These are phyloP conservation scores for Alternaria hordeiaustralica DNA, from an alignment of 2,329 filamentous ascomycete species.

Conservation along the genomic window DNA sequence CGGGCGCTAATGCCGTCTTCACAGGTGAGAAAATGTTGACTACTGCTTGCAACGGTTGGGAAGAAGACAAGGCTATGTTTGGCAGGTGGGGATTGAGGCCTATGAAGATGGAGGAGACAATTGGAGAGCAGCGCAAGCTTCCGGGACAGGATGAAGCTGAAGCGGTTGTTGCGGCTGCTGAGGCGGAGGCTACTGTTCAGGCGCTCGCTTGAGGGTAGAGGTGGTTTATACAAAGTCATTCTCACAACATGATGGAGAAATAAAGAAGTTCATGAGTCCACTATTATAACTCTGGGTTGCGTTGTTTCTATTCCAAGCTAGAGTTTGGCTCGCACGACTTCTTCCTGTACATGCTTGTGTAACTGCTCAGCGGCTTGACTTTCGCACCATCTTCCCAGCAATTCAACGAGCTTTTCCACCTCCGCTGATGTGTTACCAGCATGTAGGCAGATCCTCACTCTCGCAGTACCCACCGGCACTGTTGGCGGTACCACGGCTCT, in stretches of 20 bases:
- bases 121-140: slow-evolving; percentile 38
- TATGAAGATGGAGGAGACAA: slow-evolving; percentile 62
- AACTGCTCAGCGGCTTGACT: neutral
- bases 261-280: neutral
- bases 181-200: slow-evolving; percentile 11
- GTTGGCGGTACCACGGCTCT: slow-evolving; percentile 50
- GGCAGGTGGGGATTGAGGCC: slow-evolving; percentile 79
- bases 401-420: slow-evolving; percentile 38
- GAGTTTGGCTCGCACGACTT: neutral
- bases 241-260: neutral
- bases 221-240: neutral
- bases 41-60: slow-evolving; percentile 89
- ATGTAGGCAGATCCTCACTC: slow-evolving; percentile 53
- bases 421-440: slow-evolving; percentile 50
- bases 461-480: slow-evolving; percentile 49
- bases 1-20: slow-evolving; percentile 92
- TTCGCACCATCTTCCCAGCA: slow-evolving; percentile 42
- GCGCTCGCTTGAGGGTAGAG: slow-evolving; percentile 1
- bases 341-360: neutral
- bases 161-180: slow-evolving; percentile 15
- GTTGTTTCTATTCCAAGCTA: neutral
- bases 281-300: too few species aligned
- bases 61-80: slow-evolving; percentile 86
- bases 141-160: slow-evolving; percentile 16
- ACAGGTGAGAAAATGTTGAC: slow-evolving; percentile 96